Base-by-base conservation (phyloP, 176 grass and related monocot species). In the Carex pumila region DNA sequence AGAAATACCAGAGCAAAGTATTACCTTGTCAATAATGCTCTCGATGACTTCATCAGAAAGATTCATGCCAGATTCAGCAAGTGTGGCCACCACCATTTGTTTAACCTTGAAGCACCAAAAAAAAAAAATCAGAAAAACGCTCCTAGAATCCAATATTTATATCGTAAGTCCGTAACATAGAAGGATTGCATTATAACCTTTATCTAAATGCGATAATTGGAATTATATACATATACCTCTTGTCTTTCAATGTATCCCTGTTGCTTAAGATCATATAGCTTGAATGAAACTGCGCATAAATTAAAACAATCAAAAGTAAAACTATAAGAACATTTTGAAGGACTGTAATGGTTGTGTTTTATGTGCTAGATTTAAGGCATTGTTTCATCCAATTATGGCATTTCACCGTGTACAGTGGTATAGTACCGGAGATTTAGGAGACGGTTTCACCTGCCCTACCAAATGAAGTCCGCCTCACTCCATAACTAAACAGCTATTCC, bases 191-290 rank as follows among this genome's bases (percentile, higher is more conserved):
- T 29, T 53, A 78, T 32, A 56, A n/a, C 21, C 54, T 76, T 76
- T 12, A 19, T 25, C 43, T 22, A 80, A 71, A 80, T 80, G 25
- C 3, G 3, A 14, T 76, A 74, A 72, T 61, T 61, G 18, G 43
- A 17, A 30, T 49, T 74, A 86, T 65, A 87, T 85, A 13, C 34
- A 87, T 30, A 31, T 91, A 98, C 95, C 95, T 98, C 95, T 86
- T 93, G 95, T 88, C 90, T 91, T 87, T 98, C 92, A 86, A 98
- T 98, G 89, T 92, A 98, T 13, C 92, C 92, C 86, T 98, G 95
- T 81, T 98, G 95, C 87, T 98, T 98, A 60, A 98, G 91, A 86
- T 98, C 92, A 85, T 98, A 94, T 82, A 98, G 85, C 62, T 98
- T 89, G 90, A 98, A 98, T 61, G 95, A 94, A 91, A 94, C 95